Conservation (phyloP, 2,329 filamentous ascomycete genomes). For the Phaeosphaeria sp. region DNA sequence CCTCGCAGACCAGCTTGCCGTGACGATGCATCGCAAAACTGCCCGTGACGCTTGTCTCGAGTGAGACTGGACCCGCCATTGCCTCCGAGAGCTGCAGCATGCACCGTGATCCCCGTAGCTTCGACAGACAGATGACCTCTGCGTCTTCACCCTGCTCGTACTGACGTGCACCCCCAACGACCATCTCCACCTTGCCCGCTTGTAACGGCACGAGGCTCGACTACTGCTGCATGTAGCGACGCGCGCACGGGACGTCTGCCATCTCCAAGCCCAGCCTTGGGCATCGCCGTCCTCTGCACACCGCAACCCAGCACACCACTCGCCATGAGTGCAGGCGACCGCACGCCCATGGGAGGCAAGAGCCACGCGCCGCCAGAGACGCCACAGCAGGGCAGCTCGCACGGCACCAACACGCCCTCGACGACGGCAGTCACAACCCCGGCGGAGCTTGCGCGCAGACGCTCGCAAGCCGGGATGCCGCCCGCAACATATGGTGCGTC, state of each 20-base stretch:
- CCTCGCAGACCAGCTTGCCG: not conserved
- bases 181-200: constrained; percentile 8
- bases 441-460: constrained; percentile 39
- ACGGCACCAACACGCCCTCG: constrained; percentile 32
- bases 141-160: too few relatives aligned
- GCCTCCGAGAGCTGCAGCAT: constrained; percentile 7
- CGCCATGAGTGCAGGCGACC: constrained; percentile 40
- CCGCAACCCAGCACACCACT: constrained; percentile 8
- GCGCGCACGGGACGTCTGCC: constrained; percentile 17
- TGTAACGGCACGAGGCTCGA: constrained; percentile 17
- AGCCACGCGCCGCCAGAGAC: constrained; percentile 28
- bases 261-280: constrained; percentile 8
- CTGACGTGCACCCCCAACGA: not conserved
- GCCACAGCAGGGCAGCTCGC: constrained; percentile 35
- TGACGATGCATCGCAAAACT: not conserved
- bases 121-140: too few relatives aligned
- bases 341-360: constrained; percentile 30
- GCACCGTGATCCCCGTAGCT: not conserved
- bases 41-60: constrained; percentile 7
- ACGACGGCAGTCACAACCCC: constrained; percentile 22
- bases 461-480: constrained; percentile 33
- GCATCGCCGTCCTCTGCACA: not conserved
- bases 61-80: constrained; percentile 16
- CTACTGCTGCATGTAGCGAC: constrained; percentile 6
- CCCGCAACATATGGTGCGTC: constrained; percentile 44